Conservation (phyloP, 2,329 filamentous ascomycete genomes). For the Scytalidium lignicola region DNA sequence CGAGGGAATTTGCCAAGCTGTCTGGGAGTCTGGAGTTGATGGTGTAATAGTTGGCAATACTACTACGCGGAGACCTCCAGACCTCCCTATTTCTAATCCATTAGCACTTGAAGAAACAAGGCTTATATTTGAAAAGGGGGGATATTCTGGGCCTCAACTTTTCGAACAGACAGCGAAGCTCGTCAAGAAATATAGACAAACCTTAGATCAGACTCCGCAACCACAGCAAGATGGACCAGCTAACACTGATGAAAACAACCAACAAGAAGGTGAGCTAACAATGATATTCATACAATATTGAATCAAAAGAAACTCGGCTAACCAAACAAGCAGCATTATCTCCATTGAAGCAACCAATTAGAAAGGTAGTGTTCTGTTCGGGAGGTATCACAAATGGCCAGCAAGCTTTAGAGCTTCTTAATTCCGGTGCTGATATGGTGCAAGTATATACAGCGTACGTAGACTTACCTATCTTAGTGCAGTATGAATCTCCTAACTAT, state of each 20-base stretch:
- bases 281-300: no score
- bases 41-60: constrained; percentile 98
- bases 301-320: background rate
- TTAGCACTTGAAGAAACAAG: constrained; percentile 62
- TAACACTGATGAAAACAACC: background rate
- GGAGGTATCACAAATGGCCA: constrained; percentile 87
- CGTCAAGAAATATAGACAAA: constrained; percentile 71
- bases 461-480: background rate
- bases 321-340: background rate
- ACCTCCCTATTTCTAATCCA: constrained; percentile 61
- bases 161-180: constrained; percentile 75
- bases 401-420: constrained; percentile 75
- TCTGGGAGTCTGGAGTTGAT: constrained; percentile 80
- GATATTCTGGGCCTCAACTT: constrained; percentile 86
- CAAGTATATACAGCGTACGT: constrained; percentile 77
- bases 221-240: constrained; percentile 18
- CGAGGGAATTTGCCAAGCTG: constrained; percentile 79
- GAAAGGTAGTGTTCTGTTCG: constrained; percentile 87
- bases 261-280: background rate
- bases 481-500: constrained; percentile 6
- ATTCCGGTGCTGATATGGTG: constrained; percentile 84
- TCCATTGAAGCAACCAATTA: background rate
- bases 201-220: constrained; percentile 51
- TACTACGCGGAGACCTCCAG: constrained; percentile 72
- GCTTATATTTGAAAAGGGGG: constrained; percentile 71